phyloP scores from a whole-genome alignment of 228 moss, liverwort and hornwort genomes.

The Sphagnum fallax region DNA sequence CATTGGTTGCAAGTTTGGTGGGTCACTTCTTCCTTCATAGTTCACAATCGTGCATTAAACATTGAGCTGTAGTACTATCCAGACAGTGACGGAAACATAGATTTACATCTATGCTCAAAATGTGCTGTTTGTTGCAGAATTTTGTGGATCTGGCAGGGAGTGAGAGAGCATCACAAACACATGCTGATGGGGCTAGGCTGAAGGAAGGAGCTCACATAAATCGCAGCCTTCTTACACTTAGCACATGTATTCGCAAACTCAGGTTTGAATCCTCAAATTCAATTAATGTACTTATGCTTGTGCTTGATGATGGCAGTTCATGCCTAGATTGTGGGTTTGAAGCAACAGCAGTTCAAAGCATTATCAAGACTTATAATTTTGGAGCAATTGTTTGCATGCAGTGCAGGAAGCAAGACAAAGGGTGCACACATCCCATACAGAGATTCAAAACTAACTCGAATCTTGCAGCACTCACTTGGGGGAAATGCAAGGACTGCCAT shows the following conservation, averaged over 20 bases:
- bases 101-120: no score
- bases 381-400: constrained; percentile 15
- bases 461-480: constrained; percentile 91
- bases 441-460: constrained; percentile 95
- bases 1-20: constrained; percentile 87
- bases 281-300: neutral
- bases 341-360: neutral
- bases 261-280: constrained; percentile 27
- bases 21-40: constrained; percentile 5
- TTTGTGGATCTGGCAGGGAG: constrained; percentile 99
- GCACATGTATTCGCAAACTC: constrained; percentile 95
- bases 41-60: neutral
- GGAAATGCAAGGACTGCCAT: constrained; percentile 98
- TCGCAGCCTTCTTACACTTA: constrained; percentile 88
- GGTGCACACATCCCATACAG: constrained; percentile 87
- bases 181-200: constrained; percentile 78
- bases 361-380: no score
- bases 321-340: no score
- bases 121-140: constrained; percentile 35
- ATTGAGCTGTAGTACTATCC: neutral
- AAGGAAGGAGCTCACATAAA: constrained; percentile 98
- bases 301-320: neutral
- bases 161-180: constrained; percentile 93
- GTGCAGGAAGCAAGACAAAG: constrained; percentile 70
- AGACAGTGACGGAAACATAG: no score